These are phyloP conservation scores for Cladorrhinum samala DNA, from an alignment of 495 filamentous ascomycete species.

Conservation along the genomic window DNA sequence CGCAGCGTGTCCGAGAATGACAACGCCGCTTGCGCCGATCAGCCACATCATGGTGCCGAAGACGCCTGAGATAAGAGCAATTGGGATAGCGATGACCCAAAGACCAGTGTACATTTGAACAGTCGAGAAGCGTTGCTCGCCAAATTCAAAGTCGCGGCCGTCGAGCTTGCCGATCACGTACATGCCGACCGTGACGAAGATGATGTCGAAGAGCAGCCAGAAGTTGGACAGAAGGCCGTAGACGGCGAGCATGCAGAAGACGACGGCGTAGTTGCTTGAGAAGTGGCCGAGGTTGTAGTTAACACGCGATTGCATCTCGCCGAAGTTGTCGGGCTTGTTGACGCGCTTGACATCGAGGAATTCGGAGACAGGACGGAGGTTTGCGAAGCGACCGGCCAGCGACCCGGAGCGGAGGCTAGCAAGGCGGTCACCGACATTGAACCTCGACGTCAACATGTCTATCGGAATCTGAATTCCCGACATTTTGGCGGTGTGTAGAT, in stretches of 20 bases:
- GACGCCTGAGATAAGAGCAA: constrained; percentile 76
- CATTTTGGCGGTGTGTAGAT: constrained; percentile 47
- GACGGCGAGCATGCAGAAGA: constrained; percentile 91
- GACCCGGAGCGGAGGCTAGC: constrained; percentile 71
- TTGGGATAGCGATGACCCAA: constrained; percentile 70
- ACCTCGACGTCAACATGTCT: constrained; percentile 81
- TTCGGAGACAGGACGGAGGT: constrained; percentile 84
- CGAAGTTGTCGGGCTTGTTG: constrained; percentile 87
- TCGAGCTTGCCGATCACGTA: constrained; percentile 84
- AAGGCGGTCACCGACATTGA: constrained; percentile 70
- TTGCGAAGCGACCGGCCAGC: constrained; percentile 76
- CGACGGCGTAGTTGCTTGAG: constrained; percentile 93
- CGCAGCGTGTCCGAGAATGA: constrained; percentile 87
- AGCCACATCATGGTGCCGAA: constrained; percentile 83
- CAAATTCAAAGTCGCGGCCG: constrained; percentile 81
- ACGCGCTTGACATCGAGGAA: constrained; percentile 94
- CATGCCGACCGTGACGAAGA: constrained; percentile 77
- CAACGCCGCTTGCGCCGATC: constrained; percentile 86
- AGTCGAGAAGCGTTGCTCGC: constrained; percentile 72
- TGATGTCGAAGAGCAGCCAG: constrained; percentile 79
- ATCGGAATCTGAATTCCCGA: constrained; percentile 84
- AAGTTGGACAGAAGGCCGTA: constrained; percentile 87
- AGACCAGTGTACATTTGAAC: constrained; percentile 92
- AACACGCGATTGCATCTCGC: constrained; percentile 84
- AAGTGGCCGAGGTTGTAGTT: constrained; percentile 98